These are phyloP conservation scores for Xylaria hypoxylon DNA, from an alignment of 2,329 filamentous ascomycete genomes.

Conservation along the genomic window DNA sequence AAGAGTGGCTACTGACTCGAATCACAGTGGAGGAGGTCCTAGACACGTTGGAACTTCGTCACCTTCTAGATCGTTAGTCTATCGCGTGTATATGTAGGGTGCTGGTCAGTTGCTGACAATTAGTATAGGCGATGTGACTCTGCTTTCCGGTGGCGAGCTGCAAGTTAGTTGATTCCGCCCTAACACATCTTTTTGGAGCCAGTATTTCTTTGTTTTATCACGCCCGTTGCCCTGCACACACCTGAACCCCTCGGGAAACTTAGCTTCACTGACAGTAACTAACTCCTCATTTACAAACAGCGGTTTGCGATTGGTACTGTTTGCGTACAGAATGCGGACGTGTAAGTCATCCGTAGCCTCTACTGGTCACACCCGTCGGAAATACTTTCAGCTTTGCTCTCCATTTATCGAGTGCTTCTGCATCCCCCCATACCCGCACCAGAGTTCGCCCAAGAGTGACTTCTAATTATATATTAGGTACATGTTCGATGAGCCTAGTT, in stretches of 20 bases:
- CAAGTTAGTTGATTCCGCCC: slow-evolving; percentile 51
- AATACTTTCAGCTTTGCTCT: not conserved
- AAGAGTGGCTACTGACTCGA: slow-evolving; percentile 8
- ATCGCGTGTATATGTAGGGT: not conserved
- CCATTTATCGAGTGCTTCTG: not conserved
- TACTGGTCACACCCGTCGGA: not conserved
- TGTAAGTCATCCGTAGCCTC: slow-evolving; percentile 53
- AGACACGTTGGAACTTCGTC: slow-evolving; percentile 84
- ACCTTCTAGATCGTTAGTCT: slow-evolving; percentile 83
- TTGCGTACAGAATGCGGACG: slow-evolving; percentile 94
- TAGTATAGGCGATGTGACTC: slow-evolving; percentile 73
- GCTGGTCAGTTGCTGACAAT: slow-evolving; percentile 11
- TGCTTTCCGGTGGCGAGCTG: slow-evolving; percentile 95
- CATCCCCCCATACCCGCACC: not conserved
- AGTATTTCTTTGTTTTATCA: not conserved
- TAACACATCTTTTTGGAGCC: not conserved
- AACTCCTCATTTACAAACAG: slow-evolving; percentile 55
- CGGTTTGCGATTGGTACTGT: slow-evolving; percentile 97
- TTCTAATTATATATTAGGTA: slow-evolving; percentile 61
- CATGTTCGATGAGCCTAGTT: slow-evolving; percentile 99
- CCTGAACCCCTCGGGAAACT: not conserved
- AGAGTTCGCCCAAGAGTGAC: not conserved
- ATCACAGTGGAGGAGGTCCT: slow-evolving; percentile 76
- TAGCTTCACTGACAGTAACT: not conserved
- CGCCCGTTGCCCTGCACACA: not conserved